phyloP scores from a whole-genome alignment of 805 yeast genomes.

The Brettanomyces custersianus region DNA sequence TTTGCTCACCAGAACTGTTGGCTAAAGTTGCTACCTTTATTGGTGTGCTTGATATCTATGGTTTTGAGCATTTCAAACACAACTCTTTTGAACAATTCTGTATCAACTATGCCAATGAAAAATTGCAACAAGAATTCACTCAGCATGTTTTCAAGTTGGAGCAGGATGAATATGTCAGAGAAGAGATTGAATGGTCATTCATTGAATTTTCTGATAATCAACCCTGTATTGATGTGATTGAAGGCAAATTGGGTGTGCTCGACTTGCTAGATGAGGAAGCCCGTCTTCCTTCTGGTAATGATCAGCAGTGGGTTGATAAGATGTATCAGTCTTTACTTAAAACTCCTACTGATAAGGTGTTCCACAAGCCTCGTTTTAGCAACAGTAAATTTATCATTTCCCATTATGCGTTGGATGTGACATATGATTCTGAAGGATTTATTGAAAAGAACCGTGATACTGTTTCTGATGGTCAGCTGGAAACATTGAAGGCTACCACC shows the following conservation, averaged over 20 bases:
- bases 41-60: slow-evolving; percentile 96
- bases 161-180: slow-evolving; percentile 89
- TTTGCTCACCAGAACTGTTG: slow-evolving; percentile 66
- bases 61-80: slow-evolving; percentile 90
- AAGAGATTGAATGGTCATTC: slow-evolving; percentile 93
- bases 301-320: slow-evolving; percentile 85
- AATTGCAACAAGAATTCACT: slow-evolving; percentile 93
- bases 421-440: slow-evolving; percentile 88
- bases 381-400: slow-evolving; percentile 81
- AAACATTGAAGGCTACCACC: slow-evolving; percentile 62
- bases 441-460: slow-evolving; percentile 97
- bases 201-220: slow-evolving; percentile 95
- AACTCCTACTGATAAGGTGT: slow-evolving; percentile 64
- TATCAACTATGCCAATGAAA: slow-evolving; percentile 94
- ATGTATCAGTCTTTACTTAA: slow-evolving; percentile 80
- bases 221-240: slow-evolving; percentile 91
- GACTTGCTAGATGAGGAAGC: slow-evolving; percentile 92
- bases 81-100: slow-evolving; percentile 97
- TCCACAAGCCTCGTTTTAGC: slow-evolving; percentile 92
- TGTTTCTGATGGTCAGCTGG: slow-evolving; percentile 91
- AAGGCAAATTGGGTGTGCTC: slow-evolving; percentile 78
- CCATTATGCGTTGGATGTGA: slow-evolving; percentile 92
- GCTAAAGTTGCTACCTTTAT: slow-evolving; percentile 62
- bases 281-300: slow-evolving; percentile 87
- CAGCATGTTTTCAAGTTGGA: slow-evolving; percentile 96